A percentile compares a stretch with the other conserved stretches of the same genome.
These are phyloP conservation scores for Amphirosellinia nigrospora DNA, from an alignment of 495 filamentous ascomycete genomes.

Conservation along the genomic window DNA sequence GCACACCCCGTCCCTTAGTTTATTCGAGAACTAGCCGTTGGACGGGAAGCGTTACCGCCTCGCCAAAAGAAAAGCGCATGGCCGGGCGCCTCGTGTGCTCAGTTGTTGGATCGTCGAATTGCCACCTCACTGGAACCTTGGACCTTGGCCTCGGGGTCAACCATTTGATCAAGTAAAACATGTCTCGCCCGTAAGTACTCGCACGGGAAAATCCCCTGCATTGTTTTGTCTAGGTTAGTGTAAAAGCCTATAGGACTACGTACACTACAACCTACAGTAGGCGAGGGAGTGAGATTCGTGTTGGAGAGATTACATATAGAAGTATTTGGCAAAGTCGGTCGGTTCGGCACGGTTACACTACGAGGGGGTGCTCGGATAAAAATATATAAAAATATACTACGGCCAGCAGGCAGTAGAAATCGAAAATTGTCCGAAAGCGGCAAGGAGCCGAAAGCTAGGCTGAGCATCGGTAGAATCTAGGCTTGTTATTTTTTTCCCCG, in stretches of 20 bases:
- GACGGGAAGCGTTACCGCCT: background rate
- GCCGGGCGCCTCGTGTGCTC: background rate
- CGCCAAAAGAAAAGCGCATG: conserved; percentile 4
- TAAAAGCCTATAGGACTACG: no score
- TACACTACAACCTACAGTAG: no score
- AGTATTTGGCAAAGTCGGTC: background rate
- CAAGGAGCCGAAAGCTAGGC: conserved; percentile 5
- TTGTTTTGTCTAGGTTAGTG: no score
- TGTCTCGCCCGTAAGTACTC: no score
- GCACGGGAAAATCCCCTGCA: no score
- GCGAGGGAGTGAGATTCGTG: conserved; percentile 2
- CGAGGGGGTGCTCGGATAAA: background rate
- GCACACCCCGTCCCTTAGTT: background rate
- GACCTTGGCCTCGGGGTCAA: no score
- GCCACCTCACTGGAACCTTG: background rate
- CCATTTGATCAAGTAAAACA: no score
- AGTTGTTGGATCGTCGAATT: background rate
- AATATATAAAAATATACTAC: no score
- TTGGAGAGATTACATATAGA: background rate
- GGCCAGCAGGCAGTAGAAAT: no score
- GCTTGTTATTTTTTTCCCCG: background rate
- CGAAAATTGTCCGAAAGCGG: conserved; percentile 13
- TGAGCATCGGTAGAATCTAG: background rate
- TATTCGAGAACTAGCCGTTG: conserved; percentile 11
- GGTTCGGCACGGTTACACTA: conserved; percentile 12